phyloP scores from a whole-genome alignment of 495 filamentous ascomycete genomes.

The Aspergillus carlsbadensis region DNA sequence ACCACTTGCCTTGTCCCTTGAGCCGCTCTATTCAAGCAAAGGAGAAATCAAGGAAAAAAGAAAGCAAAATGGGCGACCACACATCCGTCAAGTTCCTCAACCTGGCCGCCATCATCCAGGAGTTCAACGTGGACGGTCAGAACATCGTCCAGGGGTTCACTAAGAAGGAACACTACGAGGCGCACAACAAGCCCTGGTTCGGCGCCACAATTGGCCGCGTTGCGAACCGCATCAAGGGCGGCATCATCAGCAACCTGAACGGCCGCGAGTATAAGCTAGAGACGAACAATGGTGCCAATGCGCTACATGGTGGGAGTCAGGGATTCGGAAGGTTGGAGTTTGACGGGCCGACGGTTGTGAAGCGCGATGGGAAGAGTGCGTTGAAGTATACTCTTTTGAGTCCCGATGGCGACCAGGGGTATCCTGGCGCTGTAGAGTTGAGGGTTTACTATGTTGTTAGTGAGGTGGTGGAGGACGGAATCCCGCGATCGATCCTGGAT shows the following conservation, averaged over 20 bases:
- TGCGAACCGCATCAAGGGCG: conserved; percentile 80
- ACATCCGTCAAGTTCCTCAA: conserved; percentile 64
- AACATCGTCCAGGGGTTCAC: conserved; percentile 91
- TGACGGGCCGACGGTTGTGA: conserved; percentile 67
- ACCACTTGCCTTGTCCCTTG: not conserved
- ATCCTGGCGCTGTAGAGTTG: conserved; percentile 78
- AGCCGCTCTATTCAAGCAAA: too few relatives aligned
- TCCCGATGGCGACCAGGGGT: conserved; percentile 78
- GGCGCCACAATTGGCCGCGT: conserved; percentile 92
- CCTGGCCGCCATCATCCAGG: conserved; percentile 84
- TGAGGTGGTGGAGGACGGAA: conserved; percentile 55
- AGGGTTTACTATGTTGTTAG: conserved; percentile 75
- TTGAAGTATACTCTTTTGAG: conserved; percentile 72
- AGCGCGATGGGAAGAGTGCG: conserved; percentile 69
- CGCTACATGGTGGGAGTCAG: conserved; percentile 73
- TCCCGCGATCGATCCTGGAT: conserved; percentile 63
- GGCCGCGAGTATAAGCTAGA: conserved; percentile 64
- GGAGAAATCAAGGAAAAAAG: not conserved
- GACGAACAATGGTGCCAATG: conserved; percentile 75
- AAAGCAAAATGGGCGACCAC: conserved; percentile 16
- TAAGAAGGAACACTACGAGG: conserved; percentile 65
- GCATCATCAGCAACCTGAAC: conserved; percentile 70
- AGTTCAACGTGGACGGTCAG: conserved; percentile 68
- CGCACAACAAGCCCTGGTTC: conserved; percentile 75
- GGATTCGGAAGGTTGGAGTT: conserved; percentile 88